Base-by-base conservation (phyloP, 129 eudicot species). In the Helichrysum umbraculigerum region DNA sequence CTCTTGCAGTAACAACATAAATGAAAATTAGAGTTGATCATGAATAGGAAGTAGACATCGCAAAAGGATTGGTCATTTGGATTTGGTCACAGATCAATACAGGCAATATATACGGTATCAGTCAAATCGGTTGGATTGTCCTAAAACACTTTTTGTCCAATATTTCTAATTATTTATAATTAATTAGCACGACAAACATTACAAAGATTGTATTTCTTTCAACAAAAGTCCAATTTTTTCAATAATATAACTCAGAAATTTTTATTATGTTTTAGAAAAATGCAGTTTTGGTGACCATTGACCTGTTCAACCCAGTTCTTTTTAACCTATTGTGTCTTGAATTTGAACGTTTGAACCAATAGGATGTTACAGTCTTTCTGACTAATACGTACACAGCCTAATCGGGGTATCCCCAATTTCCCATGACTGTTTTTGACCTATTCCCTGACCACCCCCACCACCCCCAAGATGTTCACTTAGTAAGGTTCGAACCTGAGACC, bases 1-100 rank as follows among this genome's bases (percentile, higher is more conserved):
- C 80, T 79, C 99, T 94, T 85, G 66, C 22, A 68, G 39, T 39
- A 59, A 19, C 44, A 81, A 70, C 57, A 41, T 61, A 71, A 25
- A 72, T 22, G 57, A 51, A 44, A 59, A 60, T 32, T 32, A 70
- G 22, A 71, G 35, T 35, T 35, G 10, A 58, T 34, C 37, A 76
- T 39, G 60, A 50, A 59, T 33, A 4, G 30, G 51, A 54, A 44
- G 17, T 44, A 44, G 52, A 44, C 3, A 44, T 44, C 52, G 16
- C 52, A 44, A 11, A 44, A 0, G 17, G 3, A 12, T 44, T 11
- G 17, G 52, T 44, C 52, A 44, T 44, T 44, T 11, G 1, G 16
- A 44, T 44, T 44, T 44, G 3, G 16, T 44, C 11, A 44, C 17
- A 11, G 15, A 1, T 41, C 47, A 41, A 41, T 41, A 41, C 5